Conservation (phyloP, 2,329 filamentous ascomycete species). For the Aureobasidium sp. region DNA sequence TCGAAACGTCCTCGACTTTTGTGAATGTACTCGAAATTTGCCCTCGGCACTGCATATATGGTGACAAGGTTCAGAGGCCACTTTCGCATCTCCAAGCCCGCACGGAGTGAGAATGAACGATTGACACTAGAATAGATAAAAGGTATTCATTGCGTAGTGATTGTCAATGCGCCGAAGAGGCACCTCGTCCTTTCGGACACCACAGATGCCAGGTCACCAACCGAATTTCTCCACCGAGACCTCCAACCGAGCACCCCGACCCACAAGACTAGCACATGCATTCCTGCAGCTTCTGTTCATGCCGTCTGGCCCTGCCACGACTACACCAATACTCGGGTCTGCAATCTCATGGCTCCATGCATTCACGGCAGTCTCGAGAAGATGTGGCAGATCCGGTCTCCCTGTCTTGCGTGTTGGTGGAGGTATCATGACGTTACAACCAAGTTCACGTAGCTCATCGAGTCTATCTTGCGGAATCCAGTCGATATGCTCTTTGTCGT, state of each 20-base stretch:
- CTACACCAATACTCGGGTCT: constrained; percentile 40
- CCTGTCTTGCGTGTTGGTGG: constrained; percentile 47
- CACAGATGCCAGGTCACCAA: constrained; percentile 40
- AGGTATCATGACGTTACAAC: constrained; percentile 49
- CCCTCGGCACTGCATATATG: background rate
- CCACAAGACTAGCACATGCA: constrained; percentile 44
- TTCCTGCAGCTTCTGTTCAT: constrained; percentile 57
- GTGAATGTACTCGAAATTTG: too few relatives aligned
- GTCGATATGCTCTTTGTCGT: constrained; percentile 44
- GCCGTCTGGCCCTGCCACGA: constrained; percentile 57
- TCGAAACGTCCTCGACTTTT: too few relatives aligned
- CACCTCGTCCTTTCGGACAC: background rate
- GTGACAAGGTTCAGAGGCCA: background rate
- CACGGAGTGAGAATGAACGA: background rate
- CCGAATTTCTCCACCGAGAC: constrained; percentile 62
- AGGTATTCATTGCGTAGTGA: background rate
- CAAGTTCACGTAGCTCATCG: constrained; percentile 42
- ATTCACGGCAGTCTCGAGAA: constrained; percentile 36
- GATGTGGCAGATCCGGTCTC: constrained; percentile 44
- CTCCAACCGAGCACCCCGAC: constrained; percentile 43
- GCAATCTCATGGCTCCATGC: constrained; percentile 21
- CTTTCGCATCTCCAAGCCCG: background rate
- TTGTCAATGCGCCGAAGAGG: background rate
- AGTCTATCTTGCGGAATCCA: constrained; percentile 50
- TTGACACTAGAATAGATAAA: background rate